phyloP scores from a whole-genome alignment of 805 yeast genomes.

The Scheffersomyces stipitis region DNA sequence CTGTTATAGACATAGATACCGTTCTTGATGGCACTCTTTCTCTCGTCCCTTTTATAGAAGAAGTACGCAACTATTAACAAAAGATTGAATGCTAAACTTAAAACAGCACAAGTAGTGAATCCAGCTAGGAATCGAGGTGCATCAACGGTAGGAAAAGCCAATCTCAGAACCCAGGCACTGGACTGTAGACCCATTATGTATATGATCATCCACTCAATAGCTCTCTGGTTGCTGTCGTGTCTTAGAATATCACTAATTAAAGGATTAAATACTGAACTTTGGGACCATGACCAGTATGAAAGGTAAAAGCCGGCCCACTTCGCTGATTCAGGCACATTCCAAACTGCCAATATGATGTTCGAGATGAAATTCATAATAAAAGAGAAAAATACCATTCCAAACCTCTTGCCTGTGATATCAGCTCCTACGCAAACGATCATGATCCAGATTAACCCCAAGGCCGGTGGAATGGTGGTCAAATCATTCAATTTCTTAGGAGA shows the following conservation, averaged over 20 bases:
- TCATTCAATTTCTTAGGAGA: conserved; percentile 32
- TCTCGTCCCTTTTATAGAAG: conserved; percentile 53
- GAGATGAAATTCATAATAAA: conserved; percentile 17
- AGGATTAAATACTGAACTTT: conserved; percentile 19
- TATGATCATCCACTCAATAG: conserved; percentile 19
- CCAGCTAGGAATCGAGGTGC: not conserved
- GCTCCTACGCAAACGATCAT: conserved; percentile 48
- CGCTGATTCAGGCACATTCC: conserved; percentile 19
- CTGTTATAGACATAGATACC: conserved; percentile 34
- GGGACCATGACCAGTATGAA: conserved; percentile 21
- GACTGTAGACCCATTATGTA: conserved; percentile 24
- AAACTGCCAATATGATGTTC: conserved; percentile 17
- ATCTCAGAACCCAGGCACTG: conserved; percentile 30
- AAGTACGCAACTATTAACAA: conserved; percentile 26
- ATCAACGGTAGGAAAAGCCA: conserved; percentile 8
- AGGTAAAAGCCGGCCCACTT: conserved; percentile 20
- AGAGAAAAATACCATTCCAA: conserved; percentile 18
- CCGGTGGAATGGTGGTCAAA: conserved; percentile 56
- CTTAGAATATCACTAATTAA: conserved; percentile 17
- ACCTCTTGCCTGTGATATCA: conserved; percentile 39
- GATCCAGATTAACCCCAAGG: conserved; percentile 54
- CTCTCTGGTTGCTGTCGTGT: conserved; percentile 18
- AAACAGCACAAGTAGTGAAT: conserved; percentile 34
- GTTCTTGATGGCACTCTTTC: conserved; percentile 42
- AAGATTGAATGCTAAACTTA: conserved; percentile 28